phyloP scores from a whole-genome alignment of 108 stramenopile species.

The Schizochytrium sp. region DNA sequence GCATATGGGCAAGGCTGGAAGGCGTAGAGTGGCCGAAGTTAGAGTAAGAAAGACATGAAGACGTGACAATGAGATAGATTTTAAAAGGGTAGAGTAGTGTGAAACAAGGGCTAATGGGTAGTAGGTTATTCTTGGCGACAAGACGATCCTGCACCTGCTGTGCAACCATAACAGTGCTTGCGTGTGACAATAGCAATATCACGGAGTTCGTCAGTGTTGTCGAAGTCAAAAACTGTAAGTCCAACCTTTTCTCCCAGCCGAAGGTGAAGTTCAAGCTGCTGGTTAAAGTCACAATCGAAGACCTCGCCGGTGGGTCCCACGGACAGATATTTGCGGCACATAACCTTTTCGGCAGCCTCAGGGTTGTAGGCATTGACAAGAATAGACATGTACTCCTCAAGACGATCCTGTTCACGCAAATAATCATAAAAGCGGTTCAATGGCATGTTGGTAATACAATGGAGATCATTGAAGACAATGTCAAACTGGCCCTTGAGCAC shows the following conservation, averaged over 20 bases:
- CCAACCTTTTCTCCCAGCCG: conserved; percentile 68
- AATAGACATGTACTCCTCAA: conserved; percentile 95
- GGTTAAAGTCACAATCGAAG: conserved; percentile 98
- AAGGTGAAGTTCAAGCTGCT: conserved; percentile 90
- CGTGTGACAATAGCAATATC: conserved; percentile 83
- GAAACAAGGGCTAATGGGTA: not conserved
- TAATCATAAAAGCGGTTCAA: conserved; percentile 96
- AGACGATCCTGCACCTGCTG: conserved; percentile 90
- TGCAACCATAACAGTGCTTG: conserved; percentile 98
- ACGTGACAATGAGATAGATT: too few relatives aligned
- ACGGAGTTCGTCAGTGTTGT: conserved; percentile 82
- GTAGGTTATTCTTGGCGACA: conserved; percentile 63
- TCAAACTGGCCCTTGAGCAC: conserved; percentile 89
- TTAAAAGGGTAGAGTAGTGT: too few relatives aligned
- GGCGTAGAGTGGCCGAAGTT: too few relatives aligned
- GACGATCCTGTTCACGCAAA: conserved; percentile 85
- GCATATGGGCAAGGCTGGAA: too few relatives aligned
- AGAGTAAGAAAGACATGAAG: too few relatives aligned
- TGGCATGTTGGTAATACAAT: conserved; percentile 99
- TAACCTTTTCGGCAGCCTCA: conserved; percentile 82
- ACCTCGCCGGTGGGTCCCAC: conserved; percentile 84
- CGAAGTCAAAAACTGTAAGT: conserved; percentile 87
- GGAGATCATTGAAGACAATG: conserved; percentile 87
- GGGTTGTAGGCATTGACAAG: conserved; percentile 93
- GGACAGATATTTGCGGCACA: conserved; percentile 87